Conservation (phyloP, 2,329 filamentous ascomycete species). For the Diaporthe eres region DNA sequence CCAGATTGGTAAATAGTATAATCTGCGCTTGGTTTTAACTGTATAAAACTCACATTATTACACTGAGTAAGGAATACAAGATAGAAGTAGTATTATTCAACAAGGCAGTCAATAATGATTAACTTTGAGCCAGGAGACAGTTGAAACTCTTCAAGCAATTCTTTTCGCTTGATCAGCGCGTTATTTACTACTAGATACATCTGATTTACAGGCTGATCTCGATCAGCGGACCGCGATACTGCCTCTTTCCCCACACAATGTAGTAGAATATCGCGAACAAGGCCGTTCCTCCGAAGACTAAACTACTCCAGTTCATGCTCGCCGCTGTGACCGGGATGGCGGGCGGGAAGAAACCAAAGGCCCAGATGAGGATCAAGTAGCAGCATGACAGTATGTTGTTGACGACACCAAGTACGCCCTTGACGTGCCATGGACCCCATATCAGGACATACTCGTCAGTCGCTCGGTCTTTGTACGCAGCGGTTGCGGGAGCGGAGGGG, state of each 20-base stretch:
- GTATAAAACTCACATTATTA: too few relatives aligned
- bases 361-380: conserved; percentile 68
- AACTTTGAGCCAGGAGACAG: too few relatives aligned
- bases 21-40: too few relatives aligned
- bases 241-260: conserved; percentile 54
- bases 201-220: neutral
- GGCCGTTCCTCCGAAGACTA: conserved; percentile 58
- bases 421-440: conserved; percentile 70
- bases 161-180: too few relatives aligned
- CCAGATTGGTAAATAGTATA: too few relatives aligned
- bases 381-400: conserved; percentile 68
- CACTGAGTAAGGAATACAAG: too few relatives aligned
- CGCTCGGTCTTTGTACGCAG: neutral
- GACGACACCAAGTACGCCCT: conserved; percentile 62
- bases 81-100: too few relatives aligned
- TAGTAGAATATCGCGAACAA: conserved; percentile 64
- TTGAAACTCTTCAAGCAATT: too few relatives aligned
- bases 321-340: conserved; percentile 49
- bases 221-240: conserved; percentile 62
- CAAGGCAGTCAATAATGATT: too few relatives aligned
- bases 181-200: neutral
- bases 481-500: neutral
- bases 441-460: conserved; percentile 46
- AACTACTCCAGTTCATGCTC: conserved; percentile 63
- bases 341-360: conserved; percentile 68